A percentile compares a stretch with the other conserved stretches of the same genome.
Conservation (phyloP, 352 stramenopile species). For the Phytophthora europaea region DNA sequence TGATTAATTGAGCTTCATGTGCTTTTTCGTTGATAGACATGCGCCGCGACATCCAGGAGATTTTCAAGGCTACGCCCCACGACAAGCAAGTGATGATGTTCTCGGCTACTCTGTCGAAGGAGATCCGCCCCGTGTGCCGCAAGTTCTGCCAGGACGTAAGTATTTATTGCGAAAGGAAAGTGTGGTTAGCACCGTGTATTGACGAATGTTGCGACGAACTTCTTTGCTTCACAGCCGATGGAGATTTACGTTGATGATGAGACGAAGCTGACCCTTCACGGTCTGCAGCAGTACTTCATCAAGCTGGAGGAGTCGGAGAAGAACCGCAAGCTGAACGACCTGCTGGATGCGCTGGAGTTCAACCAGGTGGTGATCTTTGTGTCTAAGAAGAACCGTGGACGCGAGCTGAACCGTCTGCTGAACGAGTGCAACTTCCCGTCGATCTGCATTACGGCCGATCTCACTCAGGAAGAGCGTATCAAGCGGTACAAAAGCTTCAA, state of each 20-base stretch:
- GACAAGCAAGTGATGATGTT: conserved; percentile 99
- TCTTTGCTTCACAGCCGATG: conserved; percentile 87
- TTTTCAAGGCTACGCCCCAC: conserved; percentile 99
- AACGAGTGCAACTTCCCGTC: conserved; percentile 99
- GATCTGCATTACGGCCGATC: conserved; percentile 99
- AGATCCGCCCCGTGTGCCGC: conserved; percentile 99
- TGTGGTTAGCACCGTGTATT: background rate
- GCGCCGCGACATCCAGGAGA: conserved; percentile 99
- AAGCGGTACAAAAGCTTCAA: conserved; percentile 99
- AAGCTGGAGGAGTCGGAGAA: conserved; percentile 99
- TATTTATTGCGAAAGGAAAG: conserved; percentile 17
- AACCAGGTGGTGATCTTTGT: conserved; percentile 99
- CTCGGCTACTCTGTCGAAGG: conserved; percentile 99
- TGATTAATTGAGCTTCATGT: background rate
- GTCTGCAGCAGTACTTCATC: conserved; percentile 99
- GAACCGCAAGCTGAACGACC: conserved; percentile 99
- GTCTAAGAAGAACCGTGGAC: conserved; percentile 97
- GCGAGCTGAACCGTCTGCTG: conserved; percentile 98
- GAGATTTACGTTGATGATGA: conserved; percentile 99
- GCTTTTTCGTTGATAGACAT: conserved; percentile 89
- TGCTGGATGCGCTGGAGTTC: conserved; percentile 99
- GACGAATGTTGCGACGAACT: background rate
- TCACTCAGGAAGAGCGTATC: conserved; percentile 98
- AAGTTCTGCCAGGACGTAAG: conserved; percentile 99
- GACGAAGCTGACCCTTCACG: conserved; percentile 99